Evolutionary conservation across 2,329 filamentous ascomycete species (phyloP), one percentile per base, ranked within the genome.

Genomic region (Neonectria hederae): DNA sequence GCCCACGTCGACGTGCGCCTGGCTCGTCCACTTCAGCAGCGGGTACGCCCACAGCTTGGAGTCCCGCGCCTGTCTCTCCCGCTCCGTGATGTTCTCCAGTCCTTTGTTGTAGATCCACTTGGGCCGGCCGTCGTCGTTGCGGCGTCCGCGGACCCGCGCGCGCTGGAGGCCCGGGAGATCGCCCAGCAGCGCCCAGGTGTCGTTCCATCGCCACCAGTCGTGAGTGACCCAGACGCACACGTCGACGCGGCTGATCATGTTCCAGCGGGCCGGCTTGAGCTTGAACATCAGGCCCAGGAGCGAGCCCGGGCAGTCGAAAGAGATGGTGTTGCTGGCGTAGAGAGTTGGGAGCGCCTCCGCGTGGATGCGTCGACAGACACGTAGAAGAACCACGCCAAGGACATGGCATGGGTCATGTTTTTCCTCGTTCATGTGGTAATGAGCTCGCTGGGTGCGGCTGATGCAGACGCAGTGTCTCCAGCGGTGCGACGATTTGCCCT

Each of bases 331-430:
- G 35, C 32, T 54, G 19, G 30, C 32, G 22, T 54, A 54, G 13
- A 54, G 38, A 4, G 24, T 24, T 8, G 19, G 21, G 14, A 30
- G 19, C 4, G 32, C 59, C 21, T 62, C 59, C 2, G 5, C 19
- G 8, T 62, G 43, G 22, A 38, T 54, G 13, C 59, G 45, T 10
- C 54, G 53, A n/a, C 59, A 62, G 14, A 26, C 51, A 5, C 26
- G 14, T 1, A 62, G 46, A 17, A 62, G 28, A 10, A 19, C 22
- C 17, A 24, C 38, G 4, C 38, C 24, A 2, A 9, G n/a, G 4
- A 28, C 17, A 8, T 22, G 45, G 22, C 32, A 14, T 10, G 28
- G 28, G 4, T n/a, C 28, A 19, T 58, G 17, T 2, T 17, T 28
- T 5, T 11, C 30, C 5, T 49, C 55, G 10, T 49, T 11, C 11